These are phyloP conservation scores for Boletus sensibilis DNA, from an alignment of 768 basidiomycete genomes.

Conservation along the genomic window DNA sequence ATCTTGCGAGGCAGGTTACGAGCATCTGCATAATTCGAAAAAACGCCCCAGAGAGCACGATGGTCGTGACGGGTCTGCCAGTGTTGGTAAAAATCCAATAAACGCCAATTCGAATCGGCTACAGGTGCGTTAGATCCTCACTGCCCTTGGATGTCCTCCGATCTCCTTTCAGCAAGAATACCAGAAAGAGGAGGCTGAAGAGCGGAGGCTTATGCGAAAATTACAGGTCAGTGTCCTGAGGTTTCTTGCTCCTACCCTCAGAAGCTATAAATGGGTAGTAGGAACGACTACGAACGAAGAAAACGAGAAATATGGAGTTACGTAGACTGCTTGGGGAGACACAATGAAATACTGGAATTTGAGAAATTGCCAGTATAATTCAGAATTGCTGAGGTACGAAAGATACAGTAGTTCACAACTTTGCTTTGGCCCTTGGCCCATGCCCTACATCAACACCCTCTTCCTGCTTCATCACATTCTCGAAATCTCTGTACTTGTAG, in stretches of 20 bases:
- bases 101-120: background rate
- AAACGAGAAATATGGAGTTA: slow-evolving; percentile 6
- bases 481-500: slow-evolving; percentile 59
- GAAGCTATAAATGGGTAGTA: background rate
- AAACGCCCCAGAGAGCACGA: background rate
- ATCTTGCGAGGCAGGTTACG: background rate
- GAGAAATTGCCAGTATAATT: background rate
- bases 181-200: slow-evolving; percentile 13
- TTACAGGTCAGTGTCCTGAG: slow-evolving; percentile 5
- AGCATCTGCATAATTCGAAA: background rate
- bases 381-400: background rate
- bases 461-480: slow-evolving; percentile 27
- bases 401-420: slow-evolving; percentile 8
- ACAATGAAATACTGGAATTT: background rate
- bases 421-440: slow-evolving; percentile 1
- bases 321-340: slow-evolving; percentile 15
- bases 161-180: slow-evolving; percentile 9
- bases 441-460: slow-evolving; percentile 6
- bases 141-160: background rate
- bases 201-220: slow-evolving; percentile 9
- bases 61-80: background rate
- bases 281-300: slow-evolving; percentile 10
- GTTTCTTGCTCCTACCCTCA: background rate
- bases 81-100: background rate
- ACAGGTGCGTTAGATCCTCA: background rate